These are phyloP conservation scores for Scedosporium apiospermum DNA, from an alignment of 2,329 filamentous ascomycete species.

Conservation along the genomic window DNA sequence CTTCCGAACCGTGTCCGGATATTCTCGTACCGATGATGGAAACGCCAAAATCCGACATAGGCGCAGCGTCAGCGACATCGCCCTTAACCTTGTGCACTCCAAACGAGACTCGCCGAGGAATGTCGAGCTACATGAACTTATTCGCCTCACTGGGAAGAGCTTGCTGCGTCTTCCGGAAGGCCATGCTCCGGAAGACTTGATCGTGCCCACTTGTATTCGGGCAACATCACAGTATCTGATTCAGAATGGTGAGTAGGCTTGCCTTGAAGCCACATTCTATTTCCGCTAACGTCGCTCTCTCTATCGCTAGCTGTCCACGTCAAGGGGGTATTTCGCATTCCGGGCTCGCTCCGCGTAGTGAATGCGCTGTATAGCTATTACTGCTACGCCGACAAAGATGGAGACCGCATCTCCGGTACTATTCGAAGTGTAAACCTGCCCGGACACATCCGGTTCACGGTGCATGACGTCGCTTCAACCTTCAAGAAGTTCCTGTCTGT, in stretches of 20 bases:
- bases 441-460: conserved; percentile 45
- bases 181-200: conserved; percentile 45
- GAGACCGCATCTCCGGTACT: conserved; percentile 43
- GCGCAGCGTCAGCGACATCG: conserved; percentile 47
- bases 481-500: conserved; percentile 58
- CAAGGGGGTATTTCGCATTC: conserved; percentile 53
- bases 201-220: conserved; percentile 56
- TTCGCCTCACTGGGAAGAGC: conserved; percentile 54
- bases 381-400: conserved; percentile 36
- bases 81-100: conserved; percentile 32
- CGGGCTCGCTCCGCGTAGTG: conserved; percentile 48
- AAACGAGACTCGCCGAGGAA: conserved; percentile 36
- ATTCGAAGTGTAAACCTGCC: conserved; percentile 51
- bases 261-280: neutral
- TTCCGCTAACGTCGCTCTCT: conserved; percentile 10
- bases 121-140: conserved; percentile 46
- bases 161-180: conserved; percentile 50
- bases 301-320: conserved; percentile 26
- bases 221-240: conserved; percentile 56
- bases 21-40: neutral
- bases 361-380: conserved; percentile 56
- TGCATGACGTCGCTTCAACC: conserved; percentile 57
- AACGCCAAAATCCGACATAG: conserved; percentile 25
- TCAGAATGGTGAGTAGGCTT: conserved; percentile 40
- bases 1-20: conserved; percentile 15